Conservation (phyloP, 2,329 filamentous ascomycete genomes). For the Acrocalymma vagum region DNA sequence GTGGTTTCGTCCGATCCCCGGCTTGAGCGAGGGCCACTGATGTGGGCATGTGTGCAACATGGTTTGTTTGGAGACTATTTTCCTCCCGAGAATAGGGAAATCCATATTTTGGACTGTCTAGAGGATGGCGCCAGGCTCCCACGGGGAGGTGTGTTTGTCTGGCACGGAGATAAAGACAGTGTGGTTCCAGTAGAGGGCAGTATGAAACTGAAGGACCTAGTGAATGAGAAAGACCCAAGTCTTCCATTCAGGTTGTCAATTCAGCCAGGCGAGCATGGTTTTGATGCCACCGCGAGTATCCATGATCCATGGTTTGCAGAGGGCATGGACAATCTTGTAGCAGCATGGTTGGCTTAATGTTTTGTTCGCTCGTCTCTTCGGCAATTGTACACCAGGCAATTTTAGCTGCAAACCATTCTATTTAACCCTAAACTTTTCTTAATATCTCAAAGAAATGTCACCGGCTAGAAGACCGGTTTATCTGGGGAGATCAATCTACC, state of each 20-base stretch:
- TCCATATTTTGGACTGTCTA: constrained; percentile 16
- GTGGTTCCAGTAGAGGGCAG: constrained; percentile 13
- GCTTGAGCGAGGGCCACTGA: too few species aligned
- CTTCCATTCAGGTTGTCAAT: not conserved
- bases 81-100: not conserved
- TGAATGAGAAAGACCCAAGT: not conserved
- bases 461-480: too few species aligned
- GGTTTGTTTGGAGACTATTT: constrained; percentile 9
- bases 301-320: constrained; percentile 18
- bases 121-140: constrained; percentile 4
- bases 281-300: constrained; percentile 12
- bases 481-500: too few species aligned
- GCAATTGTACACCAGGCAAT: too few species aligned
- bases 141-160: constrained; percentile 9
- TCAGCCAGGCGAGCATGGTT: constrained; percentile 17
- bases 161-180: constrained; percentile 19
- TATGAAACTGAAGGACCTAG: constrained; percentile 3
- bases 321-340: constrained; percentile 8
- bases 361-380: too few species aligned
- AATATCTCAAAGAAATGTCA: too few species aligned
- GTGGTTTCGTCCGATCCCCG: constrained; percentile 1
- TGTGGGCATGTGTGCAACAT: too few species aligned
- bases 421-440: too few species aligned
- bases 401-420: too few species aligned
- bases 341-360: constrained; percentile 9